Conservation (phyloP, 768 basidiomycete genomes). For the Kondoa malvinella region DNA sequence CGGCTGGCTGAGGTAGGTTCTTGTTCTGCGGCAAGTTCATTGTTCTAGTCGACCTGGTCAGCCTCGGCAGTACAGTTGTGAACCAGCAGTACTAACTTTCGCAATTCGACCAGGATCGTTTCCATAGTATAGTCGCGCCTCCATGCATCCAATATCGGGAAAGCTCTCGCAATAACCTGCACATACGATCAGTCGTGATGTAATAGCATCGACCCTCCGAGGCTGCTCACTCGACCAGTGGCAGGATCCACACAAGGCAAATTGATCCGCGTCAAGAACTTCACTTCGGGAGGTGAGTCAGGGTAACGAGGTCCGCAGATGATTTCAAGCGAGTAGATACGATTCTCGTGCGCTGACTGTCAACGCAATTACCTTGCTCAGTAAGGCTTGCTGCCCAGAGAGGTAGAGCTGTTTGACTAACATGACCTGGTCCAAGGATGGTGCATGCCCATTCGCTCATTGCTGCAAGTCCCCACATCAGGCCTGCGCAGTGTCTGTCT, state of each 20-base stretch:
- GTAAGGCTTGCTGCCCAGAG: background rate
- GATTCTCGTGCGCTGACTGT: conserved; percentile 93
- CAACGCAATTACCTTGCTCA: no score
- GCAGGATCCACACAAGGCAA: conserved; percentile 68
- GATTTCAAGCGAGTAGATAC: conserved; percentile 91
- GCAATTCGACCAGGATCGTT: conserved; percentile 75
- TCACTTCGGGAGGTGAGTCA: conserved; percentile 57
- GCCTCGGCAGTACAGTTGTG: no score
- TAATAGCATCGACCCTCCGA: background rate
- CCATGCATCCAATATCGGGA: conserved; percentile 63
- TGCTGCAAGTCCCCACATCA: conserved; percentile 29
- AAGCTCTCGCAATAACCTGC: conserved; percentile 52
- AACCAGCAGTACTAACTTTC: conserved; percentile 53
- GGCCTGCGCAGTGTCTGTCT: background rate
- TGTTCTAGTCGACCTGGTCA: no score
- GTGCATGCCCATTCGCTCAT: conserved; percentile 99
- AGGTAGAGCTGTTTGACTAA: conserved; percentile 40
- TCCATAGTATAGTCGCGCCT: conserved; percentile 60
- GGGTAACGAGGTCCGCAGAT: conserved; percentile 60
- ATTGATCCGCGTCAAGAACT: conserved; percentile 78
- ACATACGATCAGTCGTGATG: background rate
- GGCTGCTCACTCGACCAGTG: conserved; percentile 42
- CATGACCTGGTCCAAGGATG: conserved; percentile 94
- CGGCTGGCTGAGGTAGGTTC: conserved; percentile 86
- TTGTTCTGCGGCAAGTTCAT: conserved; percentile 84